Percentiles rank a stretch among this genome's conserved stretches.
phyloP scores from a whole-genome alignment of 305 asterid species.

The Fraxinus sp. region DNA sequence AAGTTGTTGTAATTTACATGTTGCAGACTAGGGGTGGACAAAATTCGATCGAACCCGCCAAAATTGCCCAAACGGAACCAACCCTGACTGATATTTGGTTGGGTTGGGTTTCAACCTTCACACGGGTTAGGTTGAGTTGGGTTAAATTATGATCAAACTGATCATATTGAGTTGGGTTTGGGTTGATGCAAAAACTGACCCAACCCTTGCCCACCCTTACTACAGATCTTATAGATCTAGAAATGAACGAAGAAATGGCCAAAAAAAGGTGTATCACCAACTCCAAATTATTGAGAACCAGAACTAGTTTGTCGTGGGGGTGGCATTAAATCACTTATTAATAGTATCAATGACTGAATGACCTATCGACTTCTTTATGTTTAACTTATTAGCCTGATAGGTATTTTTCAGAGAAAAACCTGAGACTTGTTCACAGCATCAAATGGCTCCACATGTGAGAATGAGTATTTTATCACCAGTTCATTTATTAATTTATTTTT shows the following conservation, averaged over 20 bases:
- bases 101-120: no score
- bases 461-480: neutral
- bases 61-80: no score
- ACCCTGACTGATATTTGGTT: no score
- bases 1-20: neutral
- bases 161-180: no score
- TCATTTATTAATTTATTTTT: neutral
- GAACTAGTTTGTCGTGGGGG: neutral
- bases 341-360: neutral
- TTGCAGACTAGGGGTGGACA: neutral
- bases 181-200: no score
- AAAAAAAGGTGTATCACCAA: neutral
- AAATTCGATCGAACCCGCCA: no score
- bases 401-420: neutral
- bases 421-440: neutral
- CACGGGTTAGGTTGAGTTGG: no score
- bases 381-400: neutral
- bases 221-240: neutral
- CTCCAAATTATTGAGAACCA: neutral
- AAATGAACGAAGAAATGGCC: neutral
- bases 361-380: neutral
- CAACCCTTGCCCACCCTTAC: no score
- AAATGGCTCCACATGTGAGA: neutral
- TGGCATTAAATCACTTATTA: neutral
- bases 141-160: no score